phyloP scores from a whole-genome alignment of 352 stramenopile species.

The Globisporangium barbulae region DNA sequence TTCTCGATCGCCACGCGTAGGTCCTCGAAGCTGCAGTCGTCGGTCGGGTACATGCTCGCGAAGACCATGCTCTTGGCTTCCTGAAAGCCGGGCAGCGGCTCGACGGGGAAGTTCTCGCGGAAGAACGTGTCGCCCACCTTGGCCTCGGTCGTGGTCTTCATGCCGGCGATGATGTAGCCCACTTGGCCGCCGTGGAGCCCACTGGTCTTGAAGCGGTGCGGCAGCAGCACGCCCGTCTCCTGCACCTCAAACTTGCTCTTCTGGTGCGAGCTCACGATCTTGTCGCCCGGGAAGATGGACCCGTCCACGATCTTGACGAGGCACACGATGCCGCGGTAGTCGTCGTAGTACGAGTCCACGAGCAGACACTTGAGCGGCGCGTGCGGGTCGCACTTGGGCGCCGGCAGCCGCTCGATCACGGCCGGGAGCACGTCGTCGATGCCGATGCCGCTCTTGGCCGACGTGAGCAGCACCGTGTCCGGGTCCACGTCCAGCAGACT shows the following conservation, averaged over 20 bases:
- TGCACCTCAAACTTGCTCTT: constrained; percentile 93
- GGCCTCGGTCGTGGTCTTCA: constrained; percentile 96
- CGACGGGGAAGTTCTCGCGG: constrained; percentile 55
- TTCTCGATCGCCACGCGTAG: constrained; percentile 94
- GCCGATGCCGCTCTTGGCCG: constrained; percentile 93
- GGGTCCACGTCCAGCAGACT: constrained; percentile 89
- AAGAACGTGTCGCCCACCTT: constrained; percentile 90
- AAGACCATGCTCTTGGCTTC: constrained; percentile 96
- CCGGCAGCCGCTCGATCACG: constrained; percentile 74
- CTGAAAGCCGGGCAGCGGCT: constrained; percentile 76
- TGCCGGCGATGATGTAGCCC: constrained; percentile 96
- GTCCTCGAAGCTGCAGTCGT: constrained; percentile 96
- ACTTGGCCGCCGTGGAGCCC: constrained; percentile 92
- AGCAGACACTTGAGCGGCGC: constrained; percentile 90
- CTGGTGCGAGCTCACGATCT: constrained; percentile 70
- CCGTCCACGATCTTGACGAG: constrained; percentile 94
- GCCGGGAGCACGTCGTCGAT: constrained; percentile 77
- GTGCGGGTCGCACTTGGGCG: constrained; percentile 42
- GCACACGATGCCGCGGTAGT: constrained; percentile 94
- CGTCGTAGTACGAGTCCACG: constrained; percentile 98
- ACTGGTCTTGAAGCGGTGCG: constrained; percentile 72
- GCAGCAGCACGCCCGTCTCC: constrained; percentile 94
- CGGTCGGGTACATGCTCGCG: constrained; percentile 97
- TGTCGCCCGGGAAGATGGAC: constrained; percentile 78
- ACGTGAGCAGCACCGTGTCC: constrained; percentile 94